Evolutionary conservation across 164 flowering plant species (phyloP).

Genomic region (Pachysandra terminalis): DNA sequence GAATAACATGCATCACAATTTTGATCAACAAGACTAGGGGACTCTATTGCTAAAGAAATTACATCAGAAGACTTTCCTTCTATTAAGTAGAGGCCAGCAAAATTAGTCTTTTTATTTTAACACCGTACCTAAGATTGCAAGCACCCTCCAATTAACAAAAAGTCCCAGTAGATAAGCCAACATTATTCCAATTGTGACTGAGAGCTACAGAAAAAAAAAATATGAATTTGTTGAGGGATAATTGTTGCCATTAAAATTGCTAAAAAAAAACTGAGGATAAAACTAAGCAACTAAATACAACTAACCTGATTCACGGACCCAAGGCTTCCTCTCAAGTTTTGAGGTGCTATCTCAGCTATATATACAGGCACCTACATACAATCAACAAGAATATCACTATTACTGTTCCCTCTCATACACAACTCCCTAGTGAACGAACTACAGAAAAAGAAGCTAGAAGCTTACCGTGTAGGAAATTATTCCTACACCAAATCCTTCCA

Average conservation of each 20-base stretch:
- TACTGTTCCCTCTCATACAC: background rate
- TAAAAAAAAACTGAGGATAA: background rate
- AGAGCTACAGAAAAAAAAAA: slow-evolving; percentile 44
- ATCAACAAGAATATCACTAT: slow-evolving; percentile 1
- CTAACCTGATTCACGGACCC: slow-evolving; percentile 72
- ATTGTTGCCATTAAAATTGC: too few species aligned
- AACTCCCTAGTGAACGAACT: background rate
- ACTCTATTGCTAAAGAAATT: background rate
- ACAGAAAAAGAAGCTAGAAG: background rate
- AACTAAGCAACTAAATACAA: background rate
- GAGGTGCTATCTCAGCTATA: slow-evolving; percentile 90
- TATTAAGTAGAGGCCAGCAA: background rate
- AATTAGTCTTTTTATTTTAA: background rate
- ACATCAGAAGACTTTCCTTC: background rate
- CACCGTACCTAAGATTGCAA: slow-evolving; percentile 75
- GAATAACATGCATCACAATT: too few species aligned
- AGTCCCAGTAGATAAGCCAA: slow-evolving; percentile 79
- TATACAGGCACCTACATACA: slow-evolving; percentile 77
- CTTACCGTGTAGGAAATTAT: slow-evolving; percentile 59
- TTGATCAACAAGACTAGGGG: background rate
- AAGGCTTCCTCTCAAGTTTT: slow-evolving; percentile 64
- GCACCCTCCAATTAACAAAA: slow-evolving; percentile 73
- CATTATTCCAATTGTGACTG: slow-evolving; percentile 83
- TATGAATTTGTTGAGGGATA: background rate
- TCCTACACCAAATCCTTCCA: slow-evolving; percentile 75